Evolutionary conservation across 2,329 filamentous ascomycete genomes (phyloP).

Genomic region (Epichloe scottii): DNA sequence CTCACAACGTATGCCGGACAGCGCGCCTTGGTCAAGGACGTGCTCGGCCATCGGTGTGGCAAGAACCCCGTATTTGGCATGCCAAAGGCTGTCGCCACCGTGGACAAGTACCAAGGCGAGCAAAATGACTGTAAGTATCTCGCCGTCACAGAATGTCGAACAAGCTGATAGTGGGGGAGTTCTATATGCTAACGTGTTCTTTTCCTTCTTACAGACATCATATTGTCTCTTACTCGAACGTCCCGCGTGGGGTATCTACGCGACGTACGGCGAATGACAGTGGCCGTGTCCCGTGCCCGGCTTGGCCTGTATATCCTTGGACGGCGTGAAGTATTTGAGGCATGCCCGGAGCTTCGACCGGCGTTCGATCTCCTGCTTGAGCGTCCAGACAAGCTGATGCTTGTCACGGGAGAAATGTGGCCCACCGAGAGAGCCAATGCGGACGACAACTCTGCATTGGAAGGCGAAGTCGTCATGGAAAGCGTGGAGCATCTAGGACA

Average conservation of each 20-base stretch:
- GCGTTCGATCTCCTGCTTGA: slow-evolving; percentile 70
- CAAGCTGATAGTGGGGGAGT: too few species aligned
- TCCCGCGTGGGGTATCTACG: slow-evolving; percentile 83
- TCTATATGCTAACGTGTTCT: background rate
- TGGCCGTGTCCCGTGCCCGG: slow-evolving; percentile 83
- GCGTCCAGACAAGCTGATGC: slow-evolving; percentile 66
- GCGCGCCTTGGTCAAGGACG: slow-evolving; percentile 74
- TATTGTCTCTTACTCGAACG: slow-evolving; percentile 84
- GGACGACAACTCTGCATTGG: slow-evolving; percentile 29
- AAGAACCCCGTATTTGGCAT: slow-evolving; percentile 77
- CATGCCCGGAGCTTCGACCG: slow-evolving; percentile 74
- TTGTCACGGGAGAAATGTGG: slow-evolving; percentile 81
- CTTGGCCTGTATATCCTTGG: slow-evolving; percentile 88
- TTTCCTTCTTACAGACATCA: slow-evolving; percentile 52
- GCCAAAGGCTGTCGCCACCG: slow-evolving; percentile 81
- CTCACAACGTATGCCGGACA: slow-evolving; percentile 92
- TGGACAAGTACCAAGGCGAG: slow-evolving; percentile 98
- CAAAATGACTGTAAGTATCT: slow-evolving; percentile 84
- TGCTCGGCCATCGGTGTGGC: slow-evolving; percentile 71
- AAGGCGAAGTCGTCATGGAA: slow-evolving; percentile 63
- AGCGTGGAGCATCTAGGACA: slow-evolving; percentile 87
- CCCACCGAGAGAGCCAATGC: slow-evolving; percentile 45
- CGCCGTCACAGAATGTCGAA: too few species aligned
- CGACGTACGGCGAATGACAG: slow-evolving; percentile 84
- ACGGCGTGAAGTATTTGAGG: slow-evolving; percentile 75